A percentile compares a stretch with the other conserved stretches of the same genome.
Conservation (phyloP, 31 red algal species). For the Odonthalia washingtoniensis region DNA sequence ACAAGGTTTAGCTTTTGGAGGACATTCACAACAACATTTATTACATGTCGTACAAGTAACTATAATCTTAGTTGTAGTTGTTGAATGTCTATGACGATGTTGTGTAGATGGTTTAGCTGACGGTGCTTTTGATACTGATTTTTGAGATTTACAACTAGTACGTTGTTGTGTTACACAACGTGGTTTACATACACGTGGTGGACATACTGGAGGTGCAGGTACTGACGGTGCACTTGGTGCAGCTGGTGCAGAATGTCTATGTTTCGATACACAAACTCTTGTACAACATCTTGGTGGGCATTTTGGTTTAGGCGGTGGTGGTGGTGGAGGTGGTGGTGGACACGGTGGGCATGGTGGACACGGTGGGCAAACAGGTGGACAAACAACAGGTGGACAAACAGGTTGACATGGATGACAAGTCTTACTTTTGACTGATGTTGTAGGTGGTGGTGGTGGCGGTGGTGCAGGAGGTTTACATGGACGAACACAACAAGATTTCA, state of each 20-base stretch:
- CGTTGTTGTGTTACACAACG: neutral
- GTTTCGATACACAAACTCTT: conserved; percentile 13
- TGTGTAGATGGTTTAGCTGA: too few relatives aligned
- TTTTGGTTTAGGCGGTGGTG: neutral
- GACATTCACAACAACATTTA: too few relatives aligned
- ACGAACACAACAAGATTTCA: neutral
- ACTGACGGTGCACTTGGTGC: neutral
- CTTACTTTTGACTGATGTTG: neutral
- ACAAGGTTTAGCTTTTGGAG: neutral
- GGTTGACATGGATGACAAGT: neutral
- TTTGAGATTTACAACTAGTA: neutral
- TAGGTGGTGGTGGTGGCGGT: neutral
- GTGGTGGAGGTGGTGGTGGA: conserved; percentile 2
- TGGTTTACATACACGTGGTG: neutral
- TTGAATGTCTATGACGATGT: too few relatives aligned
- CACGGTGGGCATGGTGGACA: conserved; percentile 31
- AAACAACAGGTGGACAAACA: neutral
- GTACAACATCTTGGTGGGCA: conserved; percentile 44
- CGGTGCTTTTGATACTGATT: too few relatives aligned
- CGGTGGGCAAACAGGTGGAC: conserved; percentile 14
- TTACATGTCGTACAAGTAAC: too few relatives aligned
- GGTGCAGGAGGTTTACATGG: neutral
- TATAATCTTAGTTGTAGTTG: too few relatives aligned
- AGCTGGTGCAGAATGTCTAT: neutral
- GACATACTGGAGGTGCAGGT: neutral